phyloP scores from a whole-genome alignment of 352 stramenopile genomes.

The Phytophthora pistaciae region DNA sequence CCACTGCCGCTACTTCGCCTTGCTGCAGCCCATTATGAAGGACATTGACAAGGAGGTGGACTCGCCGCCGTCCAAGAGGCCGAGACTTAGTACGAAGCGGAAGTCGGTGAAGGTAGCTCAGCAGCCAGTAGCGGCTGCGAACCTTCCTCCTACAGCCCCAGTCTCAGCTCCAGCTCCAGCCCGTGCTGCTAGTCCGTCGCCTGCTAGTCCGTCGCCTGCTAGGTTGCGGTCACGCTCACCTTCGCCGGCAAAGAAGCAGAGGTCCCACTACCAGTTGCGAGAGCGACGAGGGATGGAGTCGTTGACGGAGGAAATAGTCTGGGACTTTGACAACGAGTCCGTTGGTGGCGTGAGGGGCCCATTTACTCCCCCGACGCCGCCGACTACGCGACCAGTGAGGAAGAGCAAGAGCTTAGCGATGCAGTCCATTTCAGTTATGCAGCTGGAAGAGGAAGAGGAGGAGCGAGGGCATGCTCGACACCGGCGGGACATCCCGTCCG shows the following conservation, averaged over 20 bases:
- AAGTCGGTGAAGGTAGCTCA: conserved; percentile 8
- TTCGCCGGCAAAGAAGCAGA: conserved; percentile 19
- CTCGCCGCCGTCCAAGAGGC: conserved; percentile 29
- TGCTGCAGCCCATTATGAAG: conserved; percentile 48
- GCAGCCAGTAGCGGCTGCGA: conserved; percentile 6
- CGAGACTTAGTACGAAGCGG: conserved; percentile 37
- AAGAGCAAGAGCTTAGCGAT: conserved; percentile 33
- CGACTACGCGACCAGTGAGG: conserved; percentile 16
- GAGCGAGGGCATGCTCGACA: conserved; percentile 9
- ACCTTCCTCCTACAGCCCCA: conserved; percentile 4
- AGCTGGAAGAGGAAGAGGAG: conserved; percentile 22
- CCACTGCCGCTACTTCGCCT: conserved; percentile 43
- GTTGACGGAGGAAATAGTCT: conserved; percentile 17
- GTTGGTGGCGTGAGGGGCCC: conserved; percentile 16
- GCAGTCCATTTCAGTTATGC: conserved; percentile 31
- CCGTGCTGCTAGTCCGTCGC: conserved; percentile 19
- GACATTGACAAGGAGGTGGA: conserved; percentile 12
- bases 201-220: conserved; percentile 4
- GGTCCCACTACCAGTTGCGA: conserved; percentile 12
- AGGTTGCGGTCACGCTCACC: conserved; percentile 11
- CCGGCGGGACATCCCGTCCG: neutral
- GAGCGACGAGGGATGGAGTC: conserved; percentile 13
- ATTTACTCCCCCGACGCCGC: conserved; percentile 28
- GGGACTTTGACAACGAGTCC: conserved; percentile 33
- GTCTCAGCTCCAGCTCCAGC: neutral